A percentile compares a stretch with the other conserved stretches of the same genome.
These are phyloP conservation scores for Wickerhamomyces sydowiorum DNA, from an alignment of 805 yeast genomes.

Conservation along the genomic window DNA sequence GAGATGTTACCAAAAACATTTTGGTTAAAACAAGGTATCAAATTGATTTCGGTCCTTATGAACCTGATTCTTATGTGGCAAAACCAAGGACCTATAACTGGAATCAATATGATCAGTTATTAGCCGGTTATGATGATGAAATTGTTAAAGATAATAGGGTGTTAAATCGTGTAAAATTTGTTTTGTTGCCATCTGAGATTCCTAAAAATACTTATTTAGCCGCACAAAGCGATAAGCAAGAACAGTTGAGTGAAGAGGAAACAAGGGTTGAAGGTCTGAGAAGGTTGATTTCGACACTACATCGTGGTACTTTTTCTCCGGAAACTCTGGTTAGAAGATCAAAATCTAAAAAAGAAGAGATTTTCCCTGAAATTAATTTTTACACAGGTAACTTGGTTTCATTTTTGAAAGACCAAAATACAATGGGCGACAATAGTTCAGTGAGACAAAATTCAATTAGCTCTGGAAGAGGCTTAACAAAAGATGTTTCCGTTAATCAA, in stretches of 20 bases:
- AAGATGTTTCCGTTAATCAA: constrained; percentile 41
- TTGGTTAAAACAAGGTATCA: constrained; percentile 77
- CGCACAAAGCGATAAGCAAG: constrained; percentile 42
- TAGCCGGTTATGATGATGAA: constrained; percentile 88
- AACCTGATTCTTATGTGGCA: constrained; percentile 48
- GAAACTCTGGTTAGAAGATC: constrained; percentile 31
- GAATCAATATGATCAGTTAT: constrained; percentile 84
- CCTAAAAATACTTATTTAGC: constrained; percentile 42
- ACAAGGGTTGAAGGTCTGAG: constrained; percentile 88
- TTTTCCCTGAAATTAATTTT: constrained; percentile 70
- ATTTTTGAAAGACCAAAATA: constrained; percentile 45
- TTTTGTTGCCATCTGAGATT: constrained; percentile 72
- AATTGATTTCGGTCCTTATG: constrained; percentile 51
- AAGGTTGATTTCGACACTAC: constrained; percentile 55
- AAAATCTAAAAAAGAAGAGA: constrained; percentile 36
- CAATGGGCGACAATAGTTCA: constrained; percentile 26
- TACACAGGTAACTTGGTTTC: constrained; percentile 81
- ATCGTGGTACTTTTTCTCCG: constrained; percentile 47
- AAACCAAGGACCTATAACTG: constrained; percentile 64
- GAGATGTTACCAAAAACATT: constrained; percentile 39
- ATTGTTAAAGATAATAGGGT: constrained; percentile 44
- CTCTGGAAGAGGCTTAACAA: constrained; percentile 36
- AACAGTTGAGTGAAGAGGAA: constrained; percentile 74
- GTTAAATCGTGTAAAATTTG: constrained; percentile 72
- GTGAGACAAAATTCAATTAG: neutral